Evolutionary conservation across 1,139 yeast species (phyloP).

Genomic region (Candida smagusa): DNA sequence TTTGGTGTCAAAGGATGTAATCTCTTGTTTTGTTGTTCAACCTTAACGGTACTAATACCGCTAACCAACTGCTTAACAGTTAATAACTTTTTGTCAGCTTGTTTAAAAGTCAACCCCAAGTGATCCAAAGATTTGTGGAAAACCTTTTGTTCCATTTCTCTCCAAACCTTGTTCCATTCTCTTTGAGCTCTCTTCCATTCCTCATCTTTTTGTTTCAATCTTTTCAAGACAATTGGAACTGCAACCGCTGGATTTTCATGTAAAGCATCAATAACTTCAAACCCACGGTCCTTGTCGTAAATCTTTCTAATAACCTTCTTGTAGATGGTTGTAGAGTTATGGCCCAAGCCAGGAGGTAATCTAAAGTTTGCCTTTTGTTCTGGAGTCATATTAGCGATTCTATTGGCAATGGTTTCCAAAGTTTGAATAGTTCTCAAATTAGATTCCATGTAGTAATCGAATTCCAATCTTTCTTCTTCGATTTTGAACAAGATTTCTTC

Average conservation of each 20-base stretch:
- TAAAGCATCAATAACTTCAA: constrained; percentile 91
- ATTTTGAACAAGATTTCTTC: constrained; percentile 93
- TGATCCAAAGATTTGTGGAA: constrained; percentile 93
- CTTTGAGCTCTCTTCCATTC: constrained; percentile 98
- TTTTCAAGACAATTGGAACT: constrained; percentile 85
- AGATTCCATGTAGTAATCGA: constrained; percentile 93
- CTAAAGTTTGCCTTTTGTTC: constrained; percentile 86
- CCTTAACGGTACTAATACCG: constrained; percentile 88
- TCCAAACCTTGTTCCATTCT: constrained; percentile 99
- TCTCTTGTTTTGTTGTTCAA: constrained; percentile 77
- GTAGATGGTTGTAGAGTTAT: constrained; percentile 84
- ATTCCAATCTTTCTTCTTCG: constrained; percentile 96
- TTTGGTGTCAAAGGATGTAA: constrained; percentile 84
- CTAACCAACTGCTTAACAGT: constrained; percentile 88
- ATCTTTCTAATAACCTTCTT: constrained; percentile 89
- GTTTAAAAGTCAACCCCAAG: constrained; percentile 91
- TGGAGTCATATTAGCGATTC: constrained; percentile 88
- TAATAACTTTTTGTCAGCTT: constrained; percentile 87
- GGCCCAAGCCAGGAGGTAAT: constrained; percentile 91
- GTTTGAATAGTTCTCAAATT: constrained; percentile 93
- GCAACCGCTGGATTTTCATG: constrained; percentile 95
- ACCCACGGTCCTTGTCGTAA: constrained; percentile 91
- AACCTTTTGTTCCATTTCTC: constrained; percentile 95
- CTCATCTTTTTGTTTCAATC: constrained; percentile 95
- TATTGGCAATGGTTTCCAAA: constrained; percentile 89